These are phyloP conservation scores for Ceratocystis cacaofunesta DNA, from an alignment of 2,329 filamentous ascomycete species.

Conservation along the genomic window DNA sequence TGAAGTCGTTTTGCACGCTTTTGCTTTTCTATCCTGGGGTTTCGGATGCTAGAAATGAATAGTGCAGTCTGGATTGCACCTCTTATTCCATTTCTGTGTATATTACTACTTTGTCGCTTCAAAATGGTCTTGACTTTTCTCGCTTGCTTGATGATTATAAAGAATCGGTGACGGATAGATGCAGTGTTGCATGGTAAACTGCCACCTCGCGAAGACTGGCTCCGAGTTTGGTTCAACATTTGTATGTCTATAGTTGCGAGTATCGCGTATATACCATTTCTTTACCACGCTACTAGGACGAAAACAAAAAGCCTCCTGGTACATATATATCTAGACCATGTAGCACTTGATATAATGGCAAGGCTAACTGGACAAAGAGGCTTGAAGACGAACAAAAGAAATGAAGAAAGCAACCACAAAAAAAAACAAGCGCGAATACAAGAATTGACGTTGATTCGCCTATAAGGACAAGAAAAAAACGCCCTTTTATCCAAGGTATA, in stretches of 20 bases:
- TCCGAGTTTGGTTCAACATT: no score
- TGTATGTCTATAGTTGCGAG: neutral
- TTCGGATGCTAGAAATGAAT: neutral
- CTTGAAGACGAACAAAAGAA: neutral
- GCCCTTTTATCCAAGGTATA: slow-evolving; percentile 15
- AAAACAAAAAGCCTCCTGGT: neutral
- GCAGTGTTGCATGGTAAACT: no score
- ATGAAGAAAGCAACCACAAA: slow-evolving; percentile 7
- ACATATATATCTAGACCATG: neutral
- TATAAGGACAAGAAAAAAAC: neutral
- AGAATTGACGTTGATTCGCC: neutral
- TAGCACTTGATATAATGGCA: neutral
- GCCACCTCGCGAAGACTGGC: no score
- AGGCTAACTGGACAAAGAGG: neutral
- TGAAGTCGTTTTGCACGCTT: neutral
- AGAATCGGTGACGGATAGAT: no score
- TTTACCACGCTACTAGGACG: neutral
- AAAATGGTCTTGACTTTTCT: neutral
- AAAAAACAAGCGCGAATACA: neutral
- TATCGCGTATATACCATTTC: neutral
- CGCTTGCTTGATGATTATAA: neutral
- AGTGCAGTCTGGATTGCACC: neutral
- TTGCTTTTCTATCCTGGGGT: neutral
- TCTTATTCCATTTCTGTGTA: neutral
- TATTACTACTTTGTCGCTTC: neutral